A percentile compares a stretch with the other conserved stretches of the same genome.
Evolutionary conservation across 176 grass and related monocot species (phyloP).

Genomic region (Juncus effusus): DNA sequence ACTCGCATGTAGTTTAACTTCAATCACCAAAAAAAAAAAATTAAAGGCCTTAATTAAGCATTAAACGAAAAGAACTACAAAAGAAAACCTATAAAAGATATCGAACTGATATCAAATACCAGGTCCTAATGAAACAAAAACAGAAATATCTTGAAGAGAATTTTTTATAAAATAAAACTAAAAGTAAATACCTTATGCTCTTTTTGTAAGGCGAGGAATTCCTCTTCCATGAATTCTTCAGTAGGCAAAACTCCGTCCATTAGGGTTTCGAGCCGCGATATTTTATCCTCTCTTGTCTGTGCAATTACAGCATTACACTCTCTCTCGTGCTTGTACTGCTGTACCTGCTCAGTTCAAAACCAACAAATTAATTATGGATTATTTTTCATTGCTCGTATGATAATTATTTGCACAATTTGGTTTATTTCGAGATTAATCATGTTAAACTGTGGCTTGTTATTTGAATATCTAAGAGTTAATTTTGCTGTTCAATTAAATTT

Average conservation of each 20-base stretch:
- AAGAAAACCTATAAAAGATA: too few relatives aligned
- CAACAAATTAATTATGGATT: constrained; percentile 12
- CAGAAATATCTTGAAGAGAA: too few relatives aligned
- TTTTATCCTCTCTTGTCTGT: constrained; percentile 88
- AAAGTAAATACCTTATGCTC: constrained; percentile 60
- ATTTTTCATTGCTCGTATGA: too few relatives aligned
- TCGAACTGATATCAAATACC: too few relatives aligned
- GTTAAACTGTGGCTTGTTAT: not conserved
- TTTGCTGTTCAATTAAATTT: too few relatives aligned
- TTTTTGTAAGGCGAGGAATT: constrained; percentile 75
- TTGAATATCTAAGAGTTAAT: too few relatives aligned
- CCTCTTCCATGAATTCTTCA: constrained; percentile 86
- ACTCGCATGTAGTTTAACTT: too few relatives aligned
- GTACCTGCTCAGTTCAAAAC: constrained; percentile 57
- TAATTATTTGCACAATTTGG: not conserved
- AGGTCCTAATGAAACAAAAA: too few relatives aligned
- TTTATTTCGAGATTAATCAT: not conserved
- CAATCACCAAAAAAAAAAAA: too few relatives aligned
- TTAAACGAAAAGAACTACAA: too few relatives aligned
- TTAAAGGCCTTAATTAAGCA: too few relatives aligned
- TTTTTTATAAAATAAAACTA: too few relatives aligned
- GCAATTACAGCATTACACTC: constrained; percentile 96
- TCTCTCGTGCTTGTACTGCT: constrained; percentile 95
- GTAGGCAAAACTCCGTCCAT: constrained; percentile 95
- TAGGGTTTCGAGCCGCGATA: constrained; percentile 90